Base-by-base conservation (phyloP, 2,329 filamentous ascomycete species). In the Pezicula carpinea region DNA sequence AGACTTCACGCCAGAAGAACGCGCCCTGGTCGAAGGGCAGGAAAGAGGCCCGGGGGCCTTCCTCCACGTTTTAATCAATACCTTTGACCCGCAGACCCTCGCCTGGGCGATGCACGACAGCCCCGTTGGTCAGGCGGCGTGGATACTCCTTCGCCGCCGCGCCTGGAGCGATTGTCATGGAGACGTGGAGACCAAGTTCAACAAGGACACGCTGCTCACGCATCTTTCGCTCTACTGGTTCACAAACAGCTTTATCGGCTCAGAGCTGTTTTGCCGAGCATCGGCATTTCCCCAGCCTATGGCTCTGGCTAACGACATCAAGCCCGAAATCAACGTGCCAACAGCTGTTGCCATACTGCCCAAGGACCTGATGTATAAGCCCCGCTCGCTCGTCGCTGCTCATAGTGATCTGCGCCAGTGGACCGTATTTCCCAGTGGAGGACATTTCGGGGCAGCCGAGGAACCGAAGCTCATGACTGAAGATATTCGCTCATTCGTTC, bases 71-170 rank as follows among this genome's bases (percentile, higher is more conserved):
- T 43, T 43, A 14, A 47, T 50, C 32, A 43, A 43, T 43, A 18
- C 36, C 15, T 43, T 53, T 39, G 32, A 58, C 49, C 55, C 55
- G 29, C 53, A 55, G 32, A 55, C 54, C 10, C 44, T 58, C 34
- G 55, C 48, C 3, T 47, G 53, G 26, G 54, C 54, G 1, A 33
- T 57, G 15, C 39, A 52, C 19, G 54, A 58, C 34, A 58, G 51
- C 39, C 55, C 55, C 5, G 47, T 58, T n/a, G 55, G 55, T 5
- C 55, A 52, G 39, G 45, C 51, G 4, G 53, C 52, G 5, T 56
- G 55, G 55, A 54, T 57, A 10, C 45, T 48, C 33, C 39, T 48
- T 43, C 45, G 45, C 33, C 45, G 45, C 29, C 39, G 45, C 32
- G 45, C 46, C 32, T 48, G 41, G 46, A 48, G 46, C 36, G 46